Conservation (phyloP, 192 early-diverging fungal genomes). For the Pilaira anomala region DNA sequence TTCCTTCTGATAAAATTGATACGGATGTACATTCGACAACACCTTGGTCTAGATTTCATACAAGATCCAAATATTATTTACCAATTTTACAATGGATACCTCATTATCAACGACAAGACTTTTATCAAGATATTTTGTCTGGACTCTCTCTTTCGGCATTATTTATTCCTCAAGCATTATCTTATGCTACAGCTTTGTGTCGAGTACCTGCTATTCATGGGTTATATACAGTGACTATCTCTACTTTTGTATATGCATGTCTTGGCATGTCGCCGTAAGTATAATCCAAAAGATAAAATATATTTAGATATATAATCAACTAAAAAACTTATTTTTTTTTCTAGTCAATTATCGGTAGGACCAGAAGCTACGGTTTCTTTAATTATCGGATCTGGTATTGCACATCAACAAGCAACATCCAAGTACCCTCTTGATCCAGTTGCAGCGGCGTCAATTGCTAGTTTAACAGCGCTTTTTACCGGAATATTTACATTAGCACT, state of each 20-base stretch:
- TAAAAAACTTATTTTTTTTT: not conserved
- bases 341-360: conserved; percentile 80
- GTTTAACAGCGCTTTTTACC: conserved; percentile 64
- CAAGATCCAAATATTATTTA: conserved; percentile 82
- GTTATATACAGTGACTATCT: conserved; percentile 76
- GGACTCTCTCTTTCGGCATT: conserved; percentile 71
- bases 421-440: conserved; percentile 31
- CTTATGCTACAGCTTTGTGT: conserved; percentile 84
- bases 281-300: no score
- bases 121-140: conserved; percentile 73
- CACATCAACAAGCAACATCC: conserved; percentile 46
- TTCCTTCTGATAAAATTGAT: conserved; percentile 2
- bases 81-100: conserved; percentile 93
- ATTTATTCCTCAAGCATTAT: conserved; percentile 69
- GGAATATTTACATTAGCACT: conserved; percentile 85
- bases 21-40: conserved; percentile 8
- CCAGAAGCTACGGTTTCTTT: conserved; percentile 91
- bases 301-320: not conserved
- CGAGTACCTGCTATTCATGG: conserved; percentile 81
- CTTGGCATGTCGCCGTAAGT: conserved; percentile 84
- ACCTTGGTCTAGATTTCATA: conserved; percentile 35
- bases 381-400: conserved; percentile 56
- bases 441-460: conserved; percentile 43
- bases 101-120: conserved; percentile 56
- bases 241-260: conserved; percentile 76